phyloP scores from a whole-genome alignment of 768 basidiomycete species.

The Pilatotrama ljubarskyi region DNA sequence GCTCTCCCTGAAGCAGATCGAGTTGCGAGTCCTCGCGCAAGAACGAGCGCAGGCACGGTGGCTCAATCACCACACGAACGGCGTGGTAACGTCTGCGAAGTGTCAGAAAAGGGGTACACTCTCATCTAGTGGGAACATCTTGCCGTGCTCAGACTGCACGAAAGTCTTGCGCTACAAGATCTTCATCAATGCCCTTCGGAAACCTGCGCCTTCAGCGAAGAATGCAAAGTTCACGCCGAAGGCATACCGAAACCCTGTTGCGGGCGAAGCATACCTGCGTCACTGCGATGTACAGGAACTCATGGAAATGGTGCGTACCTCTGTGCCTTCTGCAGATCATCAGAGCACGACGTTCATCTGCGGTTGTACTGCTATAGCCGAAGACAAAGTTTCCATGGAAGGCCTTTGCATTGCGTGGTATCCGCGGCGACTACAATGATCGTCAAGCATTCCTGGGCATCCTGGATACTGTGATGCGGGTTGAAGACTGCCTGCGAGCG shows the following conservation, averaged over 20 bases:
- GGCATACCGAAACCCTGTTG: background rate
- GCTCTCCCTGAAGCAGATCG: background rate
- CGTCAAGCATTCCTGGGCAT: background rate
- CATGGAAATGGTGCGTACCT: conserved; percentile 1
- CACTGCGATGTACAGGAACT: conserved; percentile 1
- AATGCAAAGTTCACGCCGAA: conserved; percentile 9
- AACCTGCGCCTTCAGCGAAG: background rate
- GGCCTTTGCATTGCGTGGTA: background rate
- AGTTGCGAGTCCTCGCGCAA: background rate
- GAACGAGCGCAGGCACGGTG: background rate
- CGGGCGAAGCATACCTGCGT: conserved; percentile 2
- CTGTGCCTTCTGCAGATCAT: background rate
- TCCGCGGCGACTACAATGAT: background rate
- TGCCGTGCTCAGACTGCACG: background rate
- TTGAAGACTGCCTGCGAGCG: background rate
- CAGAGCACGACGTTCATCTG: background rate
- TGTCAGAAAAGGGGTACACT: background rate
- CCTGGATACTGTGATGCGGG: background rate
- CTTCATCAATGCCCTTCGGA: background rate
- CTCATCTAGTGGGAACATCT: background rate
- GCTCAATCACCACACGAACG: background rate
- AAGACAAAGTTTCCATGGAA: background rate
- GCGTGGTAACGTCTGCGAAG: background rate
- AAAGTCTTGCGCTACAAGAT: background rate
- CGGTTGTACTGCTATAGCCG: background rate